Conservation (phyloP, 805 yeast genomes). For the Starmerella etchellsii region DNA sequence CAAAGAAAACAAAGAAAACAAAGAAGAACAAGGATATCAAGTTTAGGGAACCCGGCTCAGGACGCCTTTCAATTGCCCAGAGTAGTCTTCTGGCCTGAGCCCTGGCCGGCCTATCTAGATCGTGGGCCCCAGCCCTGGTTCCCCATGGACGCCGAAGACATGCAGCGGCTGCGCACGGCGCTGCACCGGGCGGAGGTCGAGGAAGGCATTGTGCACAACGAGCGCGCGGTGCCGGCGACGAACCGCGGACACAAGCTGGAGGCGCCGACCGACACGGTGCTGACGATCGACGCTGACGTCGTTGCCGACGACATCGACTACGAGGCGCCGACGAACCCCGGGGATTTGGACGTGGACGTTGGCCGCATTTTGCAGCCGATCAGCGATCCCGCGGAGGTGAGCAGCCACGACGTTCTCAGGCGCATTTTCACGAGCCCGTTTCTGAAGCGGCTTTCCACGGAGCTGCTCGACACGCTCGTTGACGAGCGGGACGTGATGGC, state of each 20-base stretch:
- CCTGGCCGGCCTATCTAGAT: too few relatives aligned
- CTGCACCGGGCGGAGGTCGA: constrained; percentile 14
- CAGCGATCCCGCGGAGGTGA: constrained; percentile 64
- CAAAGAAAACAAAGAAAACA: too few relatives aligned
- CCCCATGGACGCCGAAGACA: constrained; percentile 6
- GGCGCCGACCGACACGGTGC: constrained; percentile 36
- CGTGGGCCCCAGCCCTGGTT: too few relatives aligned
- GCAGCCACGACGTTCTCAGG: constrained; percentile 54
- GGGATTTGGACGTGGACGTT: constrained; percentile 30
- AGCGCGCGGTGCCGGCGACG: constrained; percentile 18
- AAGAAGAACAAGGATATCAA: too few relatives aligned
- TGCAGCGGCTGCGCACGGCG: constrained; percentile 17
- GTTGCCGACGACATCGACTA: constrained; percentile 33
- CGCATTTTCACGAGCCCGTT: constrained; percentile 48
- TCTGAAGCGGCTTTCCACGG: constrained; percentile 50
- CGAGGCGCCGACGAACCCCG: constrained; percentile 32
- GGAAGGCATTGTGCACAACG: constrained; percentile 15
- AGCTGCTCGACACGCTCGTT: constrained; percentile 66
- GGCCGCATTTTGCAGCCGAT: constrained; percentile 48
- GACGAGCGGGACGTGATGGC: constrained; percentile 70
- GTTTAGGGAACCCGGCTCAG: too few relatives aligned
- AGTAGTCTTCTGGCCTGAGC: too few relatives aligned
- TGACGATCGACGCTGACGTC: constrained; percentile 27
- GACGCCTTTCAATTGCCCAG: too few relatives aligned
- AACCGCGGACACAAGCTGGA: constrained; percentile 49